Evolutionary conservation across 768 basidiomycete species (phyloP).

Genomic region (Amanita thiersii): DNA sequence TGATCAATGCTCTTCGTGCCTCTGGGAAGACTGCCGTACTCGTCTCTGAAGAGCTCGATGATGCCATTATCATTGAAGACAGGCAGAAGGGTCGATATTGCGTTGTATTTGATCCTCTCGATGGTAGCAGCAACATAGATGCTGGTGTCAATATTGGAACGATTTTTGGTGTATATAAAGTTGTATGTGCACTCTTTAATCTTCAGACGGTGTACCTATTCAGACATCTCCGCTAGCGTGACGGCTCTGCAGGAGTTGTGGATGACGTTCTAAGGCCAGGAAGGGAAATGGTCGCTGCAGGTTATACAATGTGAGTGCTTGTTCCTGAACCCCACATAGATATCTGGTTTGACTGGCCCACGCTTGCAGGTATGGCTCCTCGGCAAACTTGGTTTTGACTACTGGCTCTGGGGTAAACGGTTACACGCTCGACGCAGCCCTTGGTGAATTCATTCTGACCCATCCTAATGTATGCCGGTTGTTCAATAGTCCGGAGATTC

Average conservation of each 20-base stretch:
- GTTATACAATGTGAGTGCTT: conserved; percentile 86
- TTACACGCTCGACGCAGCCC: conserved; percentile 90
- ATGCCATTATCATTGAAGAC: conserved; percentile 86
- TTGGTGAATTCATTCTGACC: conserved; percentile 98
- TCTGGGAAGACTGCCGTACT: conserved; percentile 97
- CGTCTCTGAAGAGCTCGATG: conserved; percentile 92
- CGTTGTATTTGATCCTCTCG: conserved; percentile 97
- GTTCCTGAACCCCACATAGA: neutral
- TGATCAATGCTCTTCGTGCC: conserved; percentile 93
- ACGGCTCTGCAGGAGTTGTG: conserved; percentile 72
- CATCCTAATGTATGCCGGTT: conserved; percentile 72
- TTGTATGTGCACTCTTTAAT: conserved; percentile 44
- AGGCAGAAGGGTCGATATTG: conserved; percentile 83
- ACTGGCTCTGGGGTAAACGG: conserved; percentile 97
- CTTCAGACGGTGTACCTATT: neutral
- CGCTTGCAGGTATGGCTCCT: conserved; percentile 65
- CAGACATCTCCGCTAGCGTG: conserved; percentile 34
- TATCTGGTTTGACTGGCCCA: neutral
- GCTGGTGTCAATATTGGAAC: conserved; percentile 98
- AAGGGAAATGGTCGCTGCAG: conserved; percentile 94
- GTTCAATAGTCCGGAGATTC: neutral
- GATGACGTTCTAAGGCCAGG: conserved; percentile 91
- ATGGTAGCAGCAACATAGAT: conserved; percentile 95
- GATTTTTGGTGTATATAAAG: conserved; percentile 93
- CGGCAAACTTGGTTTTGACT: conserved; percentile 91